Evolutionary conservation across 2,329 filamentous ascomycete genomes (phyloP).

Genomic region (Fusarium sp.): DNA sequence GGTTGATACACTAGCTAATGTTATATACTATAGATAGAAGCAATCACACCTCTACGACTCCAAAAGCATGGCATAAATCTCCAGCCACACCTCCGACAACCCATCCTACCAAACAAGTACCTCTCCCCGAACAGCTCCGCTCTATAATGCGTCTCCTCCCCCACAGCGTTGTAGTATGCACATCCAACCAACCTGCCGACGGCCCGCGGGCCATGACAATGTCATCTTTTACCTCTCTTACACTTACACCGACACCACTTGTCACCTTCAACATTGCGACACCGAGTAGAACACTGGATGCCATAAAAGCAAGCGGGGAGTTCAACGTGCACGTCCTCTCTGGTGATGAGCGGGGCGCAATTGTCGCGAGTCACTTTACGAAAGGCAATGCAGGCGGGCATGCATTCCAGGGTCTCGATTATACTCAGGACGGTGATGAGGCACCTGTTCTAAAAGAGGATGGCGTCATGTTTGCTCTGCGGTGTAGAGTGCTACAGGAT

Average conservation of each 20-base stretch:
- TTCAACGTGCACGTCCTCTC: constrained; percentile 70
- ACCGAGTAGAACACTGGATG: constrained; percentile 67
- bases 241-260: constrained; percentile 63
- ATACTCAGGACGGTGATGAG: constrained; percentile 26
- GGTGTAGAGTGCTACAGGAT: constrained; percentile 58
- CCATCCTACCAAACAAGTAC: constrained; percentile 49
- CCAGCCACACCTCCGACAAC: constrained; percentile 52
- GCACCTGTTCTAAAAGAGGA: constrained; percentile 61
- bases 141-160: constrained; percentile 66
- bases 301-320: constrained; percentile 56
- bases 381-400: constrained; percentile 59
- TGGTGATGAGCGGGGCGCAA: constrained; percentile 60
- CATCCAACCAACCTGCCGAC: constrained; percentile 55
- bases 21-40: constrained; percentile 27
- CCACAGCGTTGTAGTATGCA: constrained; percentile 68
- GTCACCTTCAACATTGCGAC: constrained; percentile 69
- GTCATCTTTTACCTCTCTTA: constrained; percentile 69
- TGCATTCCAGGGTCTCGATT: constrained; percentile 51
- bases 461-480: constrained; percentile 65
- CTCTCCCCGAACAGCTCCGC: constrained; percentile 62
- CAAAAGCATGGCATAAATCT: constrained; percentile 48
- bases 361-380: constrained; percentile 65
- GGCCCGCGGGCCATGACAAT: constrained; percentile 67
- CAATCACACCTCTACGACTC: constrained; percentile 33
- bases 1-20: constrained; percentile 17